These are phyloP conservation scores for Boletus bicolor DNA, from an alignment of 768 basidiomycete species.

Conservation along the genomic window DNA sequence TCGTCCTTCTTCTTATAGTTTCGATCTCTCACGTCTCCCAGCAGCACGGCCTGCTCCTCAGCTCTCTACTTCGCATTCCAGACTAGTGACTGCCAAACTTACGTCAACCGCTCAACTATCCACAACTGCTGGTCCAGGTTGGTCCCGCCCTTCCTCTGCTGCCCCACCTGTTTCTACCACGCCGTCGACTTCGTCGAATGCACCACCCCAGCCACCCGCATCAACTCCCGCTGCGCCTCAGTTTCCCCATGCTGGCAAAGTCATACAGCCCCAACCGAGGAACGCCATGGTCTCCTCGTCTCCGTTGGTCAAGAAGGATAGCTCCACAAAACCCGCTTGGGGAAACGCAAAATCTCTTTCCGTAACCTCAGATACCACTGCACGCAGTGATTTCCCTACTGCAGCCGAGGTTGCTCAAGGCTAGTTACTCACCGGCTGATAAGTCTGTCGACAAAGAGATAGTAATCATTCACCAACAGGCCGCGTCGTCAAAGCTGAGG, in stretches of 20 bases:
- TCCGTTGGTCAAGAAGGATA: constrained; percentile 34
- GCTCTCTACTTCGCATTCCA: constrained; percentile 61
- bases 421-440: constrained; percentile 32
- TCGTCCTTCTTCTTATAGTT: constrained; percentile 7
- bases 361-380: constrained; percentile 37
- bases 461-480: constrained; percentile 21
- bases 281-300: constrained; percentile 32
- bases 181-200: constrained; percentile 42
- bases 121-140: constrained; percentile 59
- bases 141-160: constrained; percentile 77
- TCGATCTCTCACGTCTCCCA: constrained; percentile 12
- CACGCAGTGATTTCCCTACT: constrained; percentile 84
- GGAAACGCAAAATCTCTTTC: constrained; percentile 49
- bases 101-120: constrained; percentile 63
- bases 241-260: constrained; percentile 56
- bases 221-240: constrained; percentile 43
- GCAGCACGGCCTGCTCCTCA: constrained; percentile 59
- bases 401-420: constrained; percentile 93
- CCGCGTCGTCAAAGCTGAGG: constrained; percentile 21
- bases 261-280: constrained; percentile 64
- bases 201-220: constrained; percentile 46
- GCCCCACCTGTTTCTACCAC: constrained; percentile 57
- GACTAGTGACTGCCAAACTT: constrained; percentile 83
- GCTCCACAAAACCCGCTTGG: constrained; percentile 63
- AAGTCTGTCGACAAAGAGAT: not conserved